A percentile compares a stretch with the other conserved stretches of the same genome.
Evolutionary conservation across 1,139 yeast genomes (phyloP).

Genomic region (Scheffersomyces parashehatae): DNA sequence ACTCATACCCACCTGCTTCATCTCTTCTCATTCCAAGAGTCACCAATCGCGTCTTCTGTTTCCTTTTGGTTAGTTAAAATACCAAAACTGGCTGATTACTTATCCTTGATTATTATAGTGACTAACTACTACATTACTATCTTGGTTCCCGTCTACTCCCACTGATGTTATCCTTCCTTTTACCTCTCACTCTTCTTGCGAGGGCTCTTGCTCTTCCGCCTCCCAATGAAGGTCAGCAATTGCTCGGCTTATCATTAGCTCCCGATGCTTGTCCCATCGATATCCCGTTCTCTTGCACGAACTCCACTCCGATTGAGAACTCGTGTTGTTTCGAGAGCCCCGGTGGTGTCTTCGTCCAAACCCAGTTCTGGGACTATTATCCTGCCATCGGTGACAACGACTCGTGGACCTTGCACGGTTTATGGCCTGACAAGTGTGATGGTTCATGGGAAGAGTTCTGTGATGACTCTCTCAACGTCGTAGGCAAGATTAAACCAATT

Average conservation of each 20-base stretch:
- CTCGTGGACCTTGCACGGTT: conserved; percentile 79
- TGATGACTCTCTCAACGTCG: conserved; percentile 55
- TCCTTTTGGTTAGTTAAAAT: too few species aligned
- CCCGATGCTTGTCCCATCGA: conserved; percentile 56
- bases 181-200: too few species aligned
- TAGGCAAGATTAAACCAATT: conserved; percentile 43
- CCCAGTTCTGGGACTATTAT: conserved; percentile 92
- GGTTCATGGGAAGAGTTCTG: conserved; percentile 76
- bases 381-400: conserved; percentile 76
- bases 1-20: too few species aligned
- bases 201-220: too few species aligned
- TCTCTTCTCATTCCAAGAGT: too few species aligned
- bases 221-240: too few species aligned
- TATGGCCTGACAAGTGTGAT: conserved; percentile 84
- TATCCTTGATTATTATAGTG: too few species aligned
- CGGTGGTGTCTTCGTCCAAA: conserved; percentile 79
- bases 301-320: conserved; percentile 40
- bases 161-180: too few species aligned
- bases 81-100: too few species aligned
- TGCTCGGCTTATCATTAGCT: neutral
- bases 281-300: conserved; percentile 65
- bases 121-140: too few species aligned
- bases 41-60: too few species aligned
- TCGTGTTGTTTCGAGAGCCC: conserved; percentile 88
- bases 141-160: too few species aligned